These are phyloP conservation scores for Eucalyptus victrix DNA, from an alignment of 345 rosid species.

Conservation along the genomic window DNA sequence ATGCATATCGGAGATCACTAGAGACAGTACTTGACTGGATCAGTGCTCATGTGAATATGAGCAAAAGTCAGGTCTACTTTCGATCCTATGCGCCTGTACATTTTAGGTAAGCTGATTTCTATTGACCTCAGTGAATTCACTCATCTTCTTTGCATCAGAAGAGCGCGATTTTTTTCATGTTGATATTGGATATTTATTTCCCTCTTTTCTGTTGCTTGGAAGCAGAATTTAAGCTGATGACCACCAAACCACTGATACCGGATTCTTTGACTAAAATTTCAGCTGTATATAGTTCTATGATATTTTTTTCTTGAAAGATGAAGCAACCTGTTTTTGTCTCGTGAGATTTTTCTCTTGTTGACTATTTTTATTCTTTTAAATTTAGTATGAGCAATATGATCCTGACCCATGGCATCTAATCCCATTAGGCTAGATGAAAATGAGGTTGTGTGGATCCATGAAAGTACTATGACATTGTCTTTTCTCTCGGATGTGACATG, in stretches of 20 bases:
- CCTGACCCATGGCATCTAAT: neutral
- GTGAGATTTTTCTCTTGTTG: neutral
- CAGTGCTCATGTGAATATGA: slow-evolving; percentile 28
- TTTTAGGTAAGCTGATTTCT: slow-evolving; percentile 41
- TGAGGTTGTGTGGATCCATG: neutral
- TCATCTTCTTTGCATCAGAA: neutral
- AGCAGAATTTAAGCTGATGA: neutral
- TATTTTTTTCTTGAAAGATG: neutral
- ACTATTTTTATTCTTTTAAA: neutral
- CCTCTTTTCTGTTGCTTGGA: neutral
- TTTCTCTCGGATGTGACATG: neutral
- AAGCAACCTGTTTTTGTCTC: neutral
- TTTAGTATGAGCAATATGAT: neutral
- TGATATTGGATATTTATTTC: neutral
- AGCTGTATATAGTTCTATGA: neutral
- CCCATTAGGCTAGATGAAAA: neutral
- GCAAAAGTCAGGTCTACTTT: slow-evolving; percentile 54
- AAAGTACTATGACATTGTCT: neutral
- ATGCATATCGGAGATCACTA: slow-evolving; percentile 39
- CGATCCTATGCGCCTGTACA: slow-evolving; percentile 73
- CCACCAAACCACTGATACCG: neutral
- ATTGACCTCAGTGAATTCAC: neutral
- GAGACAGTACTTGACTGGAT: slow-evolving; percentile 51
- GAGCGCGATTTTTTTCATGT: neutral
- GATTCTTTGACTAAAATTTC: neutral